Evolutionary conservation across 2,329 filamentous ascomycete species (phyloP).

Genomic region (Ceratocystis albifundus): DNA sequence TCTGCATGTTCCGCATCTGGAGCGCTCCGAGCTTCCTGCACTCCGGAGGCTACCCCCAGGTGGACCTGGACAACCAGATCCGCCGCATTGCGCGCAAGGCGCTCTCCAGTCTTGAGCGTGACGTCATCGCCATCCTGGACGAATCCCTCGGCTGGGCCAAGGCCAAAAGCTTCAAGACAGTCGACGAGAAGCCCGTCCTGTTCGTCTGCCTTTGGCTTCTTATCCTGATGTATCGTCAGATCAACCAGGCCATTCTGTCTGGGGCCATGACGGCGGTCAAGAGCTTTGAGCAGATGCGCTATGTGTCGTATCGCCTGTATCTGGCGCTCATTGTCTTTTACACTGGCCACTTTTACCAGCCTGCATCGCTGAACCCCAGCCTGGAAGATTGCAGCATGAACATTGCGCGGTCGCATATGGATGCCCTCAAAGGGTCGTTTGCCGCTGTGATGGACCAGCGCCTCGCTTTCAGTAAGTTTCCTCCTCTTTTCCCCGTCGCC

Average conservation of each 20-base stretch:
- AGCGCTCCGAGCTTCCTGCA: conserved; percentile 35
- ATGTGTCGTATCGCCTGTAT: conserved; percentile 22
- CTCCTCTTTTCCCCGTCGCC: too few relatives aligned
- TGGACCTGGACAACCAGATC: conserved; percentile 32
- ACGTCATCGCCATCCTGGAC: conserved; percentile 34
- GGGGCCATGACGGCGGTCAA: conserved; percentile 27
- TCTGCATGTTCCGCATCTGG: conserved; percentile 42
- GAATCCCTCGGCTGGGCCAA: conserved; percentile 32
- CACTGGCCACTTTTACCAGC: conserved; percentile 25
- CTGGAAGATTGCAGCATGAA: conserved; percentile 18
- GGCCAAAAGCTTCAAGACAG: conserved; percentile 29
- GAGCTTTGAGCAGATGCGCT: conserved; percentile 5
- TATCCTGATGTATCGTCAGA: conserved; percentile 39
- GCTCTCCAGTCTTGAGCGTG: conserved; percentile 32
- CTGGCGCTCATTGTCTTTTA: conserved; percentile 26
- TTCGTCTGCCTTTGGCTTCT: conserved; percentile 42
- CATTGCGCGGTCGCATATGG: conserved; percentile 6
- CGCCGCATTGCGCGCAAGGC: conserved; percentile 33
- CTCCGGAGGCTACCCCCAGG: conserved; percentile 26
- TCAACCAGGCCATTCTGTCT: conserved; percentile 26
- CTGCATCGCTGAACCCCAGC: conserved; percentile 22
- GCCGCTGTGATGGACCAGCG: conserved; percentile 8
- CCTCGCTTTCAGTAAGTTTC: conserved; percentile 15
- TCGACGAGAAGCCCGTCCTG: conserved; percentile 35
- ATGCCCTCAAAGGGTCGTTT: conserved; percentile 2